These are phyloP conservation scores for Tetrahymena borealis DNA, from an alignment of 73 alveolate genomes.

Conservation along the genomic window DNA sequence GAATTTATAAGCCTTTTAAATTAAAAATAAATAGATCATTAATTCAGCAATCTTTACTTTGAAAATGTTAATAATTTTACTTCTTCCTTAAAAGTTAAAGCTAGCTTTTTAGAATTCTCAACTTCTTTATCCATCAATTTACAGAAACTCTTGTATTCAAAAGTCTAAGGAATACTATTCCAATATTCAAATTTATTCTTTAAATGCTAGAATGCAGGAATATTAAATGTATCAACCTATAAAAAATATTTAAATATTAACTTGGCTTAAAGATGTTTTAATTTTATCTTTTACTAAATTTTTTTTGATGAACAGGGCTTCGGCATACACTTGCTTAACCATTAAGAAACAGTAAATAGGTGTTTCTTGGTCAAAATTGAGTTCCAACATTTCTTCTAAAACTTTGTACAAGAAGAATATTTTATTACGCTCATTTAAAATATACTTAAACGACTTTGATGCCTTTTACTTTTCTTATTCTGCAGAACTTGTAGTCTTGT, in stretches of 20 bases:
- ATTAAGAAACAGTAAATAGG: background rate
- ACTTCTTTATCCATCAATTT: slow-evolving; percentile 37
- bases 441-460: slow-evolving; percentile 36
- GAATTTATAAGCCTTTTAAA: slow-evolving; percentile 7
- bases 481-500: slow-evolving; percentile 12
- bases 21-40: background rate
- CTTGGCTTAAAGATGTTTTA: background rate
- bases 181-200: slow-evolving; percentile 27
- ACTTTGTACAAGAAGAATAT: slow-evolving; percentile 34
- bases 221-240: slow-evolving; percentile 33
- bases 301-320: slow-evolving; percentile 11
- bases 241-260: slow-evolving; percentile 8
- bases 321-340: slow-evolving; percentile 20
- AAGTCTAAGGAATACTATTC: slow-evolving; percentile 32
- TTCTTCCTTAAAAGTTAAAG: slow-evolving; percentile 23
- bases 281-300: slow-evolving; percentile 14
- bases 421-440: slow-evolving; percentile 34
- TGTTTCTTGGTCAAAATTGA: slow-evolving; percentile 19
- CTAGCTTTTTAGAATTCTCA: slow-evolving; percentile 29
- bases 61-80: background rate
- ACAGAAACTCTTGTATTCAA: slow-evolving; percentile 42
- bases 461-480: slow-evolving; percentile 20
- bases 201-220: slow-evolving; percentile 39
- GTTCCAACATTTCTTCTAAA: slow-evolving; percentile 29
- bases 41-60: background rate